Evolutionary conservation across 805 yeast species (phyloP).

Genomic region (Starmerella powellii): DNA sequence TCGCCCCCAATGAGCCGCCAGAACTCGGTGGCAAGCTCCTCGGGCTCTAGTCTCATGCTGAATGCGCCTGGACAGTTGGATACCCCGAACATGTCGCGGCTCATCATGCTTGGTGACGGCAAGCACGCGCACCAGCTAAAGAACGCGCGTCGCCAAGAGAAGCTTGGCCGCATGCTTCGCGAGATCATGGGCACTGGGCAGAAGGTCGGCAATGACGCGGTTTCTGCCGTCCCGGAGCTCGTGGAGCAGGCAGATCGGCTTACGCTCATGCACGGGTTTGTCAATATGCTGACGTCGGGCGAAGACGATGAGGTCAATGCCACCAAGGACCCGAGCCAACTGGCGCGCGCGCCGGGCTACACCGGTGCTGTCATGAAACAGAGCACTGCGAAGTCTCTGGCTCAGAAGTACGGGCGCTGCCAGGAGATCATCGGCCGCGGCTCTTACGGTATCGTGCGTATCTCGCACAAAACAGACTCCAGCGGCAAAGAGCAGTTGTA

Average conservation of each 20-base stretch:
- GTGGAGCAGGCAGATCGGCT: conserved; percentile 21
- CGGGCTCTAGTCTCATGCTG: background rate
- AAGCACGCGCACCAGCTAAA: conserved; percentile 68
- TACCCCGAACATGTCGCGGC: conserved; percentile 15
- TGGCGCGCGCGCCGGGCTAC: background rate
- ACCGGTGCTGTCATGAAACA: conserved; percentile 11
- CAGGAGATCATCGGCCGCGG: conserved; percentile 93
- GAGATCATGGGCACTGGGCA: conserved; percentile 31
- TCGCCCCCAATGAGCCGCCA: conserved; percentile 15
- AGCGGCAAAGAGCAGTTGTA: conserved; percentile 37
- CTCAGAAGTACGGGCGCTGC: conserved; percentile 84
- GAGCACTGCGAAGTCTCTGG: conserved; percentile 42
- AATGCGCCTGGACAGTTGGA: background rate
- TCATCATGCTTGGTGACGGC: conserved; percentile 38
- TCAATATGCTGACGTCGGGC: conserved; percentile 28
- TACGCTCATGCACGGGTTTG: conserved; percentile 29
- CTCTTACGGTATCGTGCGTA: conserved; percentile 84
- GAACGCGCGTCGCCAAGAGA: conserved; percentile 42
- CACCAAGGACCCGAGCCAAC: conserved; percentile 7
- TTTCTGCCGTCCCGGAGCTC: conserved; percentile 25
- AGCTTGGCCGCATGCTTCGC: conserved; percentile 52
- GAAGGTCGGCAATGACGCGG: conserved; percentile 29
- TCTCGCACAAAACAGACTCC: conserved; percentile 50
- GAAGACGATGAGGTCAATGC: conserved; percentile 28
- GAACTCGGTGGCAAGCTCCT: conserved; percentile 11